These are phyloP conservation scores for Coprinellus aureogranulatus DNA, from an alignment of 768 basidiomycete species.

Conservation along the genomic window DNA sequence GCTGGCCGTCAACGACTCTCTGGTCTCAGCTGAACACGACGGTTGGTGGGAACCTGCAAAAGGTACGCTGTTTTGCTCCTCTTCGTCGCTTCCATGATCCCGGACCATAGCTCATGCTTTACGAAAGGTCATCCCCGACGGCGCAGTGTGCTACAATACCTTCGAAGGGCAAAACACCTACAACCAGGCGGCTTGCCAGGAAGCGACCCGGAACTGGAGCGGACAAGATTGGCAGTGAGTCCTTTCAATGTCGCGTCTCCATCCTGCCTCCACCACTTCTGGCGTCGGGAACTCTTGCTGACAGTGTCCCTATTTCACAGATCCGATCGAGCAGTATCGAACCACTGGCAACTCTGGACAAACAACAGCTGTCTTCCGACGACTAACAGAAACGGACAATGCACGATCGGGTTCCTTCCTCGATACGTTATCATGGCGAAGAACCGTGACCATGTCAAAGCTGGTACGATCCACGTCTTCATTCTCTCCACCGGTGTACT, in stretches of 20 bases:
- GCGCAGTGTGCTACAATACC: slow-evolving; percentile 11
- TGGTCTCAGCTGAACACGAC: slow-evolving; percentile 14
- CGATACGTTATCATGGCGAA: slow-evolving; percentile 20
- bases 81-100: too few relatives aligned
- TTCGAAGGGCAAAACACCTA: slow-evolving; percentile 10
- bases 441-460: slow-evolving; percentile 15
- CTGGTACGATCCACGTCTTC: too few relatives aligned
- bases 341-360: slow-evolving; percentile 11
- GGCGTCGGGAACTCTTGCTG: not conserved
- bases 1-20: slow-evolving; percentile 7
- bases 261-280: not conserved
- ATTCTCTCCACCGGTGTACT: too few relatives aligned
- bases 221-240: slow-evolving; percentile 11
- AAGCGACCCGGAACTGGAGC: slow-evolving; percentile 6
- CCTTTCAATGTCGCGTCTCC: not conserved
- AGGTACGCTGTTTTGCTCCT: not conserved
- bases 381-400: slow-evolving; percentile 11
- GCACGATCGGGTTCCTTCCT: slow-evolving; percentile 11
- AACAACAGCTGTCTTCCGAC: slow-evolving; percentile 18
- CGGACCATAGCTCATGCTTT: too few relatives aligned
- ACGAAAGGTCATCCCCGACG: slow-evolving; percentile 5
- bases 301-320: not conserved
- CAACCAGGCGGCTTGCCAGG: slow-evolving; percentile 5
- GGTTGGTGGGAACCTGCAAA: slow-evolving; percentile 12
- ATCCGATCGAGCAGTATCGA: slow-evolving; percentile 7